Conservation (phyloP, 805 yeast genomes). For the Lipomyces starkeyi region DNA sequence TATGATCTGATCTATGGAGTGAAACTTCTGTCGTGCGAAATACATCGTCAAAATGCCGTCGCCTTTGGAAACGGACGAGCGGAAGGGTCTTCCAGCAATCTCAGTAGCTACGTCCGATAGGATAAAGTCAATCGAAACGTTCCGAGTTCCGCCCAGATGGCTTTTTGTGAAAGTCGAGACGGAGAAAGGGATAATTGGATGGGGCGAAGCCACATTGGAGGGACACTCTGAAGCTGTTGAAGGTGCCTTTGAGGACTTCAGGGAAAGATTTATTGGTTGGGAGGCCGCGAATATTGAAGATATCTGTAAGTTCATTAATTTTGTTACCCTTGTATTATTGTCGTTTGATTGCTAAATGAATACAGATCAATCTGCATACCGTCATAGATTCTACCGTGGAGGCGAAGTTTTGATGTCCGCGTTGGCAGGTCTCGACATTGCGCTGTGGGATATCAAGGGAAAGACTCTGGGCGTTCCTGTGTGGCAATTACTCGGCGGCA, state of each 20-base stretch:
- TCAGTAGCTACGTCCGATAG: conserved; percentile 21
- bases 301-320: conserved; percentile 31
- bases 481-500: conserved; percentile 43
- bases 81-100: conserved; percentile 31
- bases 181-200: conserved; percentile 41
- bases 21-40: no score
- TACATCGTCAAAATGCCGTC: conserved; percentile 18
- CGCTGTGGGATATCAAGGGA: conserved; percentile 46
- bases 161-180: conserved; percentile 42
- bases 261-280: conserved; percentile 44
- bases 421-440: conserved; percentile 44
- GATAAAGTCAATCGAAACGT: conserved; percentile 41
- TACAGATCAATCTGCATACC: conserved; percentile 35
- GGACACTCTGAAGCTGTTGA: conserved; percentile 46
- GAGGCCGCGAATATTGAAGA: conserved; percentile 43
- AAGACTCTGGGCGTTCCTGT: conserved; percentile 44
- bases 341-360: no score
- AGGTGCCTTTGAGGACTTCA: conserved; percentile 43
- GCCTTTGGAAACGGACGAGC: conserved; percentile 29
- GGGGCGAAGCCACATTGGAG: conserved; percentile 44
- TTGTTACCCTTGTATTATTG: no score
- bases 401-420: conserved; percentile 46
- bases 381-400: conserved; percentile 45
- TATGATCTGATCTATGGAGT: no score
- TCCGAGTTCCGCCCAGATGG: conserved; percentile 44